Conservation (phyloP, 2,329 filamentous ascomycete species). For the Ophiostoma piceae region DNA sequence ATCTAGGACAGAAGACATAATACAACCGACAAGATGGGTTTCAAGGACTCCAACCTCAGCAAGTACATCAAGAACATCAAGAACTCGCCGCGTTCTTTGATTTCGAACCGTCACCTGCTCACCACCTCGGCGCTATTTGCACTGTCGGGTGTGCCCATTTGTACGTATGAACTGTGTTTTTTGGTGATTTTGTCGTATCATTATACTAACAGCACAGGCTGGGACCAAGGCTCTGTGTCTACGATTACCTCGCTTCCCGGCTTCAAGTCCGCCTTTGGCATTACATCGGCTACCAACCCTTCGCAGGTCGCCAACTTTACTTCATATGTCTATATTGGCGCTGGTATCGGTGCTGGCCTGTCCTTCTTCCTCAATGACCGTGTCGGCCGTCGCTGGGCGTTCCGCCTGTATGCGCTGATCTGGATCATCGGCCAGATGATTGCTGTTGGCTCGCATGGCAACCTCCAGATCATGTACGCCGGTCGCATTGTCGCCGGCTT, state of each 20-base stretch:
- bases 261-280: slow-evolving; percentile 22
- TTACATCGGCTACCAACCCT: slow-evolving; percentile 26
- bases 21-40: not conserved
- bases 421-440: slow-evolving; percentile 44
- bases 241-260: slow-evolving; percentile 24
- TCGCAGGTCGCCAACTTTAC: slow-evolving; percentile 23
- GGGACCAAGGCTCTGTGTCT: slow-evolving; percentile 26
- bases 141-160: slow-evolving; percentile 7
- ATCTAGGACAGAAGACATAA: not conserved
- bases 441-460: slow-evolving; percentile 31
- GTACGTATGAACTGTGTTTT: not conserved
- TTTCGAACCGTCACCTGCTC: slow-evolving; percentile 8
- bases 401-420: slow-evolving; percentile 38
- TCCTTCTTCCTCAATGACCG: slow-evolving; percentile 35
- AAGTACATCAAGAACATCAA: slow-evolving; percentile 14
- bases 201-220: slow-evolving; percentile 6
- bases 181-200: not conserved
- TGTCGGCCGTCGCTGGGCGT: slow-evolving; percentile 39
- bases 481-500: slow-evolving; percentile 36
- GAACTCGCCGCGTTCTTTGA: slow-evolving; percentile 11
- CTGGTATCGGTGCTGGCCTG: slow-evolving; percentile 17
- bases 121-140: slow-evolving; percentile 11
- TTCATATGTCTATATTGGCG: slow-evolving; percentile 24
- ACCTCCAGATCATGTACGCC: slow-evolving; percentile 33
- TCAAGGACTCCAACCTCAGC: slow-evolving; percentile 5